Percentiles rank a stretch among this genome's conserved stretches.
Evolutionary conservation across 805 yeast genomes (phyloP).

Genomic region (Barnettozyma siamensis): DNA sequence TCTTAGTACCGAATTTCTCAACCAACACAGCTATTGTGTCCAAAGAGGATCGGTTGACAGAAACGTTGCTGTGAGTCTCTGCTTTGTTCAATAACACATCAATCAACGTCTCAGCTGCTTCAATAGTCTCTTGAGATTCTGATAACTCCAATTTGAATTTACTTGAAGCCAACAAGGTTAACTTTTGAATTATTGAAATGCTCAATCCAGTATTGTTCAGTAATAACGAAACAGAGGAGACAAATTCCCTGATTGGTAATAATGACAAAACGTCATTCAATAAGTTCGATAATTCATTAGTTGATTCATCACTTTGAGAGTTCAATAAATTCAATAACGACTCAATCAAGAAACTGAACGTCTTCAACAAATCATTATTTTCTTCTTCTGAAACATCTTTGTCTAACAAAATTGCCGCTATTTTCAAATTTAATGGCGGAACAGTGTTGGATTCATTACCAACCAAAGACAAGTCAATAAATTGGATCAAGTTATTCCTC

Average conservation of each 20-base stretch:
- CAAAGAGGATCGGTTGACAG: conserved; percentile 61
- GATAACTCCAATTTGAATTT: conserved; percentile 67
- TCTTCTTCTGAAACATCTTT: conserved; percentile 14
- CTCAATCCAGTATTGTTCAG: conserved; percentile 27
- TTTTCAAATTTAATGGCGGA: conserved; percentile 48
- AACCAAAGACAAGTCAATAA: conserved; percentile 39
- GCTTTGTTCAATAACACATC: conserved; percentile 42
- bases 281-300: conserved; percentile 34
- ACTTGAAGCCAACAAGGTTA: conserved; percentile 54
- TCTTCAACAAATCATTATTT: conserved; percentile 8
- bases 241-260: conserved; percentile 71
- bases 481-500: conserved; percentile 49
- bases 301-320: conserved; percentile 20
- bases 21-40: conserved; percentile 62
- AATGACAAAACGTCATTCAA: conserved; percentile 60
- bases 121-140: conserved; percentile 42
- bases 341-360: conserved; percentile 20
- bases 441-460: conserved; percentile 33
- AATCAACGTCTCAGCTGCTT: conserved; percentile 47
- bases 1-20: conserved; percentile 50
- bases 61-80: conserved; percentile 24
- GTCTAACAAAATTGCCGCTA: conserved; percentile 47
- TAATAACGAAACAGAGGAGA: conserved; percentile 50
- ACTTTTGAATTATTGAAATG: conserved; percentile 50
- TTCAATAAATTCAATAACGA: conserved; percentile 13